A percentile compares a stretch with the other conserved stretches of the same genome.
Evolutionary conservation across 2,329 filamentous ascomycete genomes (phyloP).

Genomic region (Fusarium stilboides): DNA sequence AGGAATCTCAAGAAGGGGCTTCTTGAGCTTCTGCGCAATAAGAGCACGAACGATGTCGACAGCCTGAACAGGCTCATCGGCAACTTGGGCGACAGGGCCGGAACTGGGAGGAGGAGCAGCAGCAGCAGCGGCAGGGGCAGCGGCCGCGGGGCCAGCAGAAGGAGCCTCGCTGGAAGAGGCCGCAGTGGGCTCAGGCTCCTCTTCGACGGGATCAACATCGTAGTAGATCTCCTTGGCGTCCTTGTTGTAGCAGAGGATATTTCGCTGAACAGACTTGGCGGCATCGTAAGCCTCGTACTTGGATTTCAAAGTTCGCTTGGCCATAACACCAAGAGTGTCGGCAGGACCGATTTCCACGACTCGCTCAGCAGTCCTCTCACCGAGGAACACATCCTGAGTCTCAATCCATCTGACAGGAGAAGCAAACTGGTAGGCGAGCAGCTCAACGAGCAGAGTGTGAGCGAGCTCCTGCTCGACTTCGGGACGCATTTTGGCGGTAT

Average conservation of each 20-base stretch:
- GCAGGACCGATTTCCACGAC: slow-evolving; percentile 98
- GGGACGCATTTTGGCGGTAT: slow-evolving; percentile 82
- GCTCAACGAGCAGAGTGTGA: slow-evolving; percentile 97
- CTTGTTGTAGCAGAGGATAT: slow-evolving; percentile 99
- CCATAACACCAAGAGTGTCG: slow-evolving; percentile 97
- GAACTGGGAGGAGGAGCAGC: slow-evolving; percentile 77
- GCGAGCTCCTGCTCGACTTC: slow-evolving; percentile 99
- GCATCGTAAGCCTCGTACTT: slow-evolving; percentile 99
- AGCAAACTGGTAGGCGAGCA: slow-evolving; percentile 98
- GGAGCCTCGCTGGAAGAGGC: slow-evolving; percentile 64
- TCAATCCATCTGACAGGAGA: slow-evolving; percentile 99
- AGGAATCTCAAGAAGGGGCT: slow-evolving; percentile 88
- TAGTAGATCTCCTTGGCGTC: slow-evolving; percentile 99
- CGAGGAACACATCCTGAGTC: slow-evolving; percentile 99
- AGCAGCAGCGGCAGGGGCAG: slow-evolving; percentile 68
- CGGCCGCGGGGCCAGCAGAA: slow-evolving; percentile 67
- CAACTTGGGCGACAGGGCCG: slow-evolving; percentile 88
- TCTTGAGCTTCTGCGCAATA: slow-evolving; percentile 98
- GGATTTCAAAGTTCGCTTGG: slow-evolving; percentile 92
- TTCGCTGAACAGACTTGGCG: slow-evolving; percentile 93
- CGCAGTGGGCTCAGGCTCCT: slow-evolving; percentile 80
- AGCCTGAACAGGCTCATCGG: slow-evolving; percentile 89
- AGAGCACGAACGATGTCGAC: slow-evolving; percentile 90
- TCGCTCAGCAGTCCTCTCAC: slow-evolving; percentile 94
- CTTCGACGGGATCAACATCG: slow-evolving; percentile 94